Percentiles rank a stretch among this genome's conserved stretches.
phyloP scores from a whole-genome alignment of 2,329 filamentous ascomycete species.

The Juglanconis juglandina region DNA sequence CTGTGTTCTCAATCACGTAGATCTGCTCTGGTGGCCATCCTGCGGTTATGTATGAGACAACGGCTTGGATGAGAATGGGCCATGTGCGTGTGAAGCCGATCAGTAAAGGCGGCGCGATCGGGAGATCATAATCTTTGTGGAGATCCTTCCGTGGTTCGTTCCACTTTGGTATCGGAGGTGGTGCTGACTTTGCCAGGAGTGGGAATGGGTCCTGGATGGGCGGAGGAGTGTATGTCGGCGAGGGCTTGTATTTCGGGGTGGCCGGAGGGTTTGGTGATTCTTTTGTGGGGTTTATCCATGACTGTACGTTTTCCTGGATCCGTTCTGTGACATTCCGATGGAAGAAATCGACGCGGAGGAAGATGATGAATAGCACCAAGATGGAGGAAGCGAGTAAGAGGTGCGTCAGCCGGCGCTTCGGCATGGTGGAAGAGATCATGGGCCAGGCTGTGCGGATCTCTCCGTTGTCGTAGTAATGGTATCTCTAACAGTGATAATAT shows the following conservation, averaged over 20 bases:
- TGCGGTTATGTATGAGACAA: conserved; percentile 55
- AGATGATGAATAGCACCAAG: conserved; percentile 5
- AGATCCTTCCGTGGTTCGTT: conserved; percentile 38
- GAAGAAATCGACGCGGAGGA: conserved; percentile 4
- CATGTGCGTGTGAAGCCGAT: conserved; percentile 59
- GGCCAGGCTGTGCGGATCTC: too few relatives aligned
- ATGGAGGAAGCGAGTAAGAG: not conserved
- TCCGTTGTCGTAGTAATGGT: too few relatives aligned
- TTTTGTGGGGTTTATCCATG: not conserved
- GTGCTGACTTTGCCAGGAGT: conserved; percentile 30
- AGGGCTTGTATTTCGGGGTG: conserved; percentile 23
- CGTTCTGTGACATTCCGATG: not conserved
- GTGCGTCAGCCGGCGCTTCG: not conserved
- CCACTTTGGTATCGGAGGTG: conserved; percentile 42
- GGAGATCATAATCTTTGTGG: conserved; percentile 36
- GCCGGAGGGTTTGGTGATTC: not conserved
- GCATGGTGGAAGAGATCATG: conserved; percentile 6
- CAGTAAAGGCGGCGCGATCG: conserved; percentile 46
- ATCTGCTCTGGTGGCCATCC: conserved; percentile 57
- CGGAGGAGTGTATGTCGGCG: conserved; percentile 24
- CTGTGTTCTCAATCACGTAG: conserved; percentile 58
- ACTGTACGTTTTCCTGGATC: not conserved
- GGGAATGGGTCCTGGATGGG: conserved; percentile 42
- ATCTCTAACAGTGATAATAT: too few relatives aligned
- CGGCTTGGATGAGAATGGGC: conserved; percentile 52